Evolutionary conservation across 2,329 filamentous ascomycete genomes (phyloP).

Genomic region (Iodosphaeria phyllophila): DNA sequence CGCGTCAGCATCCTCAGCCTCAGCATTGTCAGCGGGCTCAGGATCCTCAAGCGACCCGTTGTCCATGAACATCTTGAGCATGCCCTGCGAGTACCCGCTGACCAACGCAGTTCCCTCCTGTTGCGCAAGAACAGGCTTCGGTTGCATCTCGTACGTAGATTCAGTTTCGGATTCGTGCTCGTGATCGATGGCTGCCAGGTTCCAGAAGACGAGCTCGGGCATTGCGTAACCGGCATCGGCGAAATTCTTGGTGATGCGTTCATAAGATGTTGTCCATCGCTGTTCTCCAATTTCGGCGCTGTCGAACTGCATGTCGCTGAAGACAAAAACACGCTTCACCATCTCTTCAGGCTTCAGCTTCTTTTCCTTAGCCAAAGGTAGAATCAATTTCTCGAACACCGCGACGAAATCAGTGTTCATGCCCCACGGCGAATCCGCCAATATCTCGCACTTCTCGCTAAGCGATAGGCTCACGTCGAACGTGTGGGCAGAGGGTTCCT

Average conservation of each 20-base stretch:
- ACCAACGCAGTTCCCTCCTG: slow-evolving; percentile 27
- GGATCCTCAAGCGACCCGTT: slow-evolving; percentile 24
- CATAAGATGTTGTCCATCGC: slow-evolving; percentile 25
- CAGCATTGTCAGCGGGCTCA: slow-evolving; percentile 17
- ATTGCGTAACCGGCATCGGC: slow-evolving; percentile 32
- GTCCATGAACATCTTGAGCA: slow-evolving; percentile 38
- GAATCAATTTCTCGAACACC: slow-evolving; percentile 33
- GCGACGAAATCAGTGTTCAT: slow-evolving; percentile 31
- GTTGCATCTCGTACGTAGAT: no score
- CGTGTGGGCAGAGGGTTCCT: slow-evolving; percentile 18
- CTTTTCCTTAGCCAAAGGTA: slow-evolving; percentile 31
- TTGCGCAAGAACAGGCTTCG: slow-evolving; percentile 28
- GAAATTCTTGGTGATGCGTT: slow-evolving; percentile 27
- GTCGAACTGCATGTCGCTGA: slow-evolving; percentile 43
- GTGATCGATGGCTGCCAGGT: slow-evolving; percentile 21
- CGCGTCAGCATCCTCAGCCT: slow-evolving; percentile 10
- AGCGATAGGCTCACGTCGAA: slow-evolving; percentile 20
- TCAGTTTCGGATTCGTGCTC: no score
- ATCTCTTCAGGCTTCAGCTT: slow-evolving; percentile 34
- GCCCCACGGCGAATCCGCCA: slow-evolving; percentile 17
- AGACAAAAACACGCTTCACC: slow-evolving; percentile 41
- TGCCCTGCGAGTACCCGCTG: slow-evolving; percentile 36
- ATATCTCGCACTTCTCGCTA: slow-evolving; percentile 18
- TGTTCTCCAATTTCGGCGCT: slow-evolving; percentile 6
- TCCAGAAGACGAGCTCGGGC: slow-evolving; percentile 42